phyloP scores from a whole-genome alignment of 495 filamentous ascomycete genomes.

The Astrothelium macrocarpum region DNA sequence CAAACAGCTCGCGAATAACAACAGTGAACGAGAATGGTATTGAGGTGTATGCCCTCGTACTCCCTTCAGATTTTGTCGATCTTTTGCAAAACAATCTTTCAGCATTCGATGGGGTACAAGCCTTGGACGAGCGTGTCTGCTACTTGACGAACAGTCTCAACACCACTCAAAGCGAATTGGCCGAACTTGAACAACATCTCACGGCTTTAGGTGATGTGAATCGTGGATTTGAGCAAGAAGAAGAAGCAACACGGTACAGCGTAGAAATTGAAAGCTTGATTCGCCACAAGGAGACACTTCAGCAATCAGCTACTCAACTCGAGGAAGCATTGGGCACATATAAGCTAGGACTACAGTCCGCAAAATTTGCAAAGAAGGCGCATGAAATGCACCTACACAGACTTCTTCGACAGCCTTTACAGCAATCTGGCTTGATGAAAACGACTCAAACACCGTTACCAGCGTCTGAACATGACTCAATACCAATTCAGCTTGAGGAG shows the following conservation, averaged over 20 bases:
- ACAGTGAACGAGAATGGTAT: neutral
- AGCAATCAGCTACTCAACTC: neutral
- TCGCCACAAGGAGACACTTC: neutral
- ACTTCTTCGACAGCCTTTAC: neutral
- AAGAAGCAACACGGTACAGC: neutral
- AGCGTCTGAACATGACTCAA: neutral
- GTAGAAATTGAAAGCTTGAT: neutral
- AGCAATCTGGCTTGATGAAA: neutral
- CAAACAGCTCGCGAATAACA: neutral
- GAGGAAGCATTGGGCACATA: neutral
- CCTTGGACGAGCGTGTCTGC: neutral
- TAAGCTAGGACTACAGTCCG: neutral
- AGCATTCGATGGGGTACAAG: neutral
- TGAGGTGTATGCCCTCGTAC: neutral
- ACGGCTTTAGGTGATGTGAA: neutral
- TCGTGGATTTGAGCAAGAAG: neutral
- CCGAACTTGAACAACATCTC: neutral
- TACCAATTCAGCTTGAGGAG: neutral
- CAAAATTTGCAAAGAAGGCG: neutral
- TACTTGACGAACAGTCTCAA: neutral
- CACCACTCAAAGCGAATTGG: neutral
- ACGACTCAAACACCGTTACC: neutral
- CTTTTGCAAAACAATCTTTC: neutral
- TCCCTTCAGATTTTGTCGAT: neutral
- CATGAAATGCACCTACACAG: neutral